A percentile compares a stretch with the other conserved stretches of the same genome.
Conservation (phyloP, 345 rosid genomes). For the Camelina sativa region DNA sequence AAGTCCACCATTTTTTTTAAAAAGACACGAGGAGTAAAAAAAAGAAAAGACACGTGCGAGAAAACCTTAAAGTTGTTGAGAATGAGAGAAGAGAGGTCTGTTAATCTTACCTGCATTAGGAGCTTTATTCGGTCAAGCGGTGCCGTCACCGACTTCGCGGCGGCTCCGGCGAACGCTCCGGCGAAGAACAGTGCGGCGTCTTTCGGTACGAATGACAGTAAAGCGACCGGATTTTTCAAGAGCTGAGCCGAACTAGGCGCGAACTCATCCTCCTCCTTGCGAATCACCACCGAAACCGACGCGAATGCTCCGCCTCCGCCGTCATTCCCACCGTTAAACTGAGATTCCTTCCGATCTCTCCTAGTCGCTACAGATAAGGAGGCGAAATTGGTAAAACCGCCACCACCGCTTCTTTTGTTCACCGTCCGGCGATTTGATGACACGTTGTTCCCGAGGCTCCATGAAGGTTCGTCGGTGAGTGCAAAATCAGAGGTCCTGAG, state of each 20-base stretch:
- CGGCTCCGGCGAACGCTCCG: constrained; percentile 87
- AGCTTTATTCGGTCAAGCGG: constrained; percentile 95
- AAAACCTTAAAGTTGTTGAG: constrained; percentile 47
- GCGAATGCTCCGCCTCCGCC: constrained; percentile 53
- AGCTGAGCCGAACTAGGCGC: constrained; percentile 76
- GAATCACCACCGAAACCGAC: constrained; percentile 54
- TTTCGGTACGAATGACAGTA: constrained; percentile 59
- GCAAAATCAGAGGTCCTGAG: constrained; percentile 50
- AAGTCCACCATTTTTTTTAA: not conserved
- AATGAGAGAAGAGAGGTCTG: not conserved
- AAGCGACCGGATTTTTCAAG: constrained; percentile 71
- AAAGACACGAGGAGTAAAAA: not conserved
- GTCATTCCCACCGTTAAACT: constrained; percentile 23
- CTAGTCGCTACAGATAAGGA: constrained; percentile 32
- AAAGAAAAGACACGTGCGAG: constrained; percentile 38
- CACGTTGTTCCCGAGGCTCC: constrained; percentile 36
- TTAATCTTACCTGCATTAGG: constrained; percentile 72
- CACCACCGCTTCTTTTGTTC: constrained; percentile 19
- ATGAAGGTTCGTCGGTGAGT: constrained; percentile 40
- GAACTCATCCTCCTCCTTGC: constrained; percentile 48
- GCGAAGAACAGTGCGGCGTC: constrained; percentile 77
- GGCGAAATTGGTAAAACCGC: constrained; percentile 30
- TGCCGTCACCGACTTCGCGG: constrained; percentile 88
- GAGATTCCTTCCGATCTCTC: constrained; percentile 27
- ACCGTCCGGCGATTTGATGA: constrained; percentile 32